Evolutionary conservation across 768 basidiomycete genomes (phyloP), one percentile per base, ranked within the genome.

Genomic region (Pholiota conissans): DNA sequence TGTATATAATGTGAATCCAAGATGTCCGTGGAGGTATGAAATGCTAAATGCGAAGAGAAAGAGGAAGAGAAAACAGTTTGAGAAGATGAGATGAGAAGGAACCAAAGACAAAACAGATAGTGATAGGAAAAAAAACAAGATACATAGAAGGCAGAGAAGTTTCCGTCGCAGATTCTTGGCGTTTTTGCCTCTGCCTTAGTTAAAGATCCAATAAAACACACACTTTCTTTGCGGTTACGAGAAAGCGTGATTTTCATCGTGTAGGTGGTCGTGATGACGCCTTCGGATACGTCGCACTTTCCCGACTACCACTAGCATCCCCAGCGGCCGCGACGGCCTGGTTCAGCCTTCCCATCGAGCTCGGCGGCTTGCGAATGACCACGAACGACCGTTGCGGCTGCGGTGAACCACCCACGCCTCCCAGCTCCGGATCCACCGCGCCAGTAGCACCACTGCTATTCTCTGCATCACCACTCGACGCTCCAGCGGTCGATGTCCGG

Each of bases 331-430:
- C 22, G 27, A 48, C 55, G 22, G 70, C 61, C 60, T 73, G 73
- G 49, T 73, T 72, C 47, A 73, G 49, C 48, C 72, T 66, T 11
- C 68, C 70, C 55, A 73, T 70, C 13, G 73, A 70, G n/a, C 69
- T 63, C 63, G 77, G 79, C 26, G 80, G 76, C 67, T 84, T 85
- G n/a, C 86, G 79, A 49, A 89, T 82, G 30, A 90, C 87, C 18
- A 89, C 87, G 61, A 90, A 90, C 27, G 86, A 87, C 62, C 83
- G 73, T 60, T 72, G 78, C 42, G 72, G 77, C 57, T 71, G 74
- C 30, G 72, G 67, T 16, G 71, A 65, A 16, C 71, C 47, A 24
- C 55, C 60, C 59, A 71, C 37, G 59, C 71, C 68, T 55, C 76
- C 67, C 49, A 77, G 49, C 57, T 79, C 74, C 58, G 67, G 64